These are phyloP conservation scores for Pythium dissotocum DNA, from an alignment of 352 stramenopile species.

Conservation along the genomic window DNA sequence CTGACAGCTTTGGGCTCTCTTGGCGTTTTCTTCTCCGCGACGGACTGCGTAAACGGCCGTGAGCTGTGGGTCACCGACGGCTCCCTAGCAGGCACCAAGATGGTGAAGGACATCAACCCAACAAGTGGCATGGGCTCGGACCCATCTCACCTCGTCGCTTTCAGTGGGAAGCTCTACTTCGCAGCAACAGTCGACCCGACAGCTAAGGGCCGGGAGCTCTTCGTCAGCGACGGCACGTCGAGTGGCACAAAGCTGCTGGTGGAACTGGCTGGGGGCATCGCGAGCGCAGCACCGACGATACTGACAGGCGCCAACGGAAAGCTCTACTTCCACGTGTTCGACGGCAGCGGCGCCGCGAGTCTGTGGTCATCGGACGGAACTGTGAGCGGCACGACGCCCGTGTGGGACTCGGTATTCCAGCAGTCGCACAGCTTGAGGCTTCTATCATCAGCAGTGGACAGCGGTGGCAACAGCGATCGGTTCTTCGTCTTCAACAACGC, in stretches of 20 bases:
- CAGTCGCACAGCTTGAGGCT: constrained; percentile 13
- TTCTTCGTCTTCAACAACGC: constrained; percentile 28
- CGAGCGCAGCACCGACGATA: constrained; percentile 31
- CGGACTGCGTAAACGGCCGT: constrained; percentile 58
- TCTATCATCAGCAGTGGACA: background rate
- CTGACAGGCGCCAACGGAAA: constrained; percentile 22
- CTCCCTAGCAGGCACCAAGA: constrained; percentile 33
- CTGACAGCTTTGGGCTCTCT: constrained; percentile 34
- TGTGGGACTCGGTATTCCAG: constrained; percentile 33
- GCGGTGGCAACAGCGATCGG: background rate
- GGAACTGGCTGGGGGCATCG: constrained; percentile 33
- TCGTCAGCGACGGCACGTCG: constrained; percentile 51
- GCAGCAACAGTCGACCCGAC: constrained; percentile 25
- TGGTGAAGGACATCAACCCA: constrained; percentile 55
- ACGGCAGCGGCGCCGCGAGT: constrained; percentile 14
- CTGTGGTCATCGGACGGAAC: constrained; percentile 46
- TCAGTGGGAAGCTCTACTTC: constrained; percentile 42
- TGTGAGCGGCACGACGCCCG: constrained; percentile 15
- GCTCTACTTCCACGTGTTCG: constrained; percentile 34
- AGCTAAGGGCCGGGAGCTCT: constrained; percentile 49
- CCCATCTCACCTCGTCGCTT: constrained; percentile 45
- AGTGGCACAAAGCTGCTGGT: constrained; percentile 40
- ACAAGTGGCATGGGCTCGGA: constrained; percentile 33
- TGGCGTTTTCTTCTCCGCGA: constrained; percentile 67
- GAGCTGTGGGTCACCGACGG: constrained; percentile 75